Conservation (phyloP, 192 early-diverging fungal genomes). For the Linnemannia hyalina region DNA sequence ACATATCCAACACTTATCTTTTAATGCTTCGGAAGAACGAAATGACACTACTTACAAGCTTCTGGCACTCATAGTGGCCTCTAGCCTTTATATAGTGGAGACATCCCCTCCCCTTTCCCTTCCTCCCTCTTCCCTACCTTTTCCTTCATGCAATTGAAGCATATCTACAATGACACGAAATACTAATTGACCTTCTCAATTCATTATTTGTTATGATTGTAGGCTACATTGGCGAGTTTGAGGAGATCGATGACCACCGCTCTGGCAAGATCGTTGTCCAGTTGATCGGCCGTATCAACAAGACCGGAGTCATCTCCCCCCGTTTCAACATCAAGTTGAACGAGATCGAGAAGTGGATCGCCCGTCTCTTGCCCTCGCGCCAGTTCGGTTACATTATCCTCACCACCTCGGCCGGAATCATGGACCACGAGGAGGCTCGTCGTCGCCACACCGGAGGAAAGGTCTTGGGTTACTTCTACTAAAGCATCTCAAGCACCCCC, state of each 20-base stretch:
- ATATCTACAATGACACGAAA: neutral
- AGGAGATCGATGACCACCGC: constrained; percentile 98
- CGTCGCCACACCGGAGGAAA: constrained; percentile 96
- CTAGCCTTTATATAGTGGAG: constrained; percentile 56
- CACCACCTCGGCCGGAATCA: constrained; percentile 94
- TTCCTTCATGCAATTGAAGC: neutral
- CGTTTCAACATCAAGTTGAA: constrained; percentile 95
- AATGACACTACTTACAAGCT: constrained; percentile 67
- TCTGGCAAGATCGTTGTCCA: constrained; percentile 97
- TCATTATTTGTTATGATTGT: neutral
- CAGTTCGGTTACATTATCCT: constrained; percentile 94
- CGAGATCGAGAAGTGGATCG: constrained; percentile 95
- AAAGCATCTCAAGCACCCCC: neutral
- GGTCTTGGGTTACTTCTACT: constrained; percentile 82
- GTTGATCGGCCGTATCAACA: constrained; percentile 97
- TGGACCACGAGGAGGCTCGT: constrained; percentile 99
- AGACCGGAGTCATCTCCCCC: constrained; percentile 98
- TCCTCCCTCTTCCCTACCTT: neutral
- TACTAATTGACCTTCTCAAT: neutral
- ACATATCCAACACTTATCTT: constrained; percentile 68
- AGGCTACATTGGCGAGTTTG: constrained; percentile 99
- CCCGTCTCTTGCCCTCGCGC: constrained; percentile 95
- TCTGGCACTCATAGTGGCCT: constrained; percentile 49
- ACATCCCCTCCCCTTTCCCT: constrained; percentile 24
- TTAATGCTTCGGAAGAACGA: constrained; percentile 80